phyloP scores from a whole-genome alignment of 495 filamentous ascomycete species.

The Massariosphaeria phaeospora region DNA sequence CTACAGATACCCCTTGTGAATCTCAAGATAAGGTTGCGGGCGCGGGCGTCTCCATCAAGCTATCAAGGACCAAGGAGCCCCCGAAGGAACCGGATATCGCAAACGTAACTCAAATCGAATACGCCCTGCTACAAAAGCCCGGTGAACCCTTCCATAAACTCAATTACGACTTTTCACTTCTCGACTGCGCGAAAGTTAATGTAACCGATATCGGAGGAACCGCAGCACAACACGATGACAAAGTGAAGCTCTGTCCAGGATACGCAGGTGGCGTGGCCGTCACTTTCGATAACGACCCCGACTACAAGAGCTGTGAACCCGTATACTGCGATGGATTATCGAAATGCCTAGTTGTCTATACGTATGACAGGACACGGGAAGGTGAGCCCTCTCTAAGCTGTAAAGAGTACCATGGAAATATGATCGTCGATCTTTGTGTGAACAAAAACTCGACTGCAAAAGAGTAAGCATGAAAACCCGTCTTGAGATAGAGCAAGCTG shows the following conservation, averaged over 20 bases:
- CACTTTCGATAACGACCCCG: neutral
- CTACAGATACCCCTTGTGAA: neutral
- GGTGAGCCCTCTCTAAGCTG: neutral
- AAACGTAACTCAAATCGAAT: slow-evolving; percentile 4
- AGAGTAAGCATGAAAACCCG: neutral
- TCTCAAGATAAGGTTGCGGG: neutral
- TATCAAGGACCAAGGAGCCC: neutral
- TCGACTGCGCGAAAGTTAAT: neutral
- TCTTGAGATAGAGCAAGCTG: neutral
- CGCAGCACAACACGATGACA: neutral
- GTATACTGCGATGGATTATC: neutral
- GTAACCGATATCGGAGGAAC: neutral
- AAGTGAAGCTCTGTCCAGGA: neutral
- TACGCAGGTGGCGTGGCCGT: neutral
- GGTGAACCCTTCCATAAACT: neutral
- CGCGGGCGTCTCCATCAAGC: slow-evolving; percentile 8
- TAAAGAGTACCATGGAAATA: neutral
- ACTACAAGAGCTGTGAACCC: neutral
- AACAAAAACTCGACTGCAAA: neutral
- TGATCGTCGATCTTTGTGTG: slow-evolving; percentile 3
- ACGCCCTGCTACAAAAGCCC: neutral
- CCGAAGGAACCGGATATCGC: neutral
- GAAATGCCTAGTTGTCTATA: neutral
- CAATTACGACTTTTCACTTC: slow-evolving; percentile 2
- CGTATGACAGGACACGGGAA: neutral